These are phyloP conservation scores for Quercus alba DNA, from an alignment of 306 rosid species.

Conservation along the genomic window DNA sequence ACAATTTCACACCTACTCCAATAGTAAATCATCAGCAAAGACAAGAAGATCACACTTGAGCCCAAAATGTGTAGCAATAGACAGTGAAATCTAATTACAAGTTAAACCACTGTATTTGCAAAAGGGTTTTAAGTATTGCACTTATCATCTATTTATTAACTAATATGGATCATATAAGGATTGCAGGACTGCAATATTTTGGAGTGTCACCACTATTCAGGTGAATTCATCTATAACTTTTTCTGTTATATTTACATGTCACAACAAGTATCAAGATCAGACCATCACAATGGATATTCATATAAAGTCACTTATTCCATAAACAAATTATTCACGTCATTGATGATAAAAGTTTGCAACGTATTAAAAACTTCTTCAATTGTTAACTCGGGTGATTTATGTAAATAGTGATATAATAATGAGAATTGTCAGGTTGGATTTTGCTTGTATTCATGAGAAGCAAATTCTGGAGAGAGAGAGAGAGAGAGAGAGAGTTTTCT, in stretches of 20 bases:
- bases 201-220: neutral
- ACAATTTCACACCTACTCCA: conserved; percentile 9
- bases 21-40: conserved; percentile 4
- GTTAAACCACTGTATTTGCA: neutral
- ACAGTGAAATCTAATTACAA: neutral
- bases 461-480: too few species aligned
- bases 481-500: too few species aligned
- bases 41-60: neutral
- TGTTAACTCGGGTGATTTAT: neutral
- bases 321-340: neutral
- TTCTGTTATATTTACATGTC: neutral
- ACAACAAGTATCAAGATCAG: neutral
- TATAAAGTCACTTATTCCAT: neutral
- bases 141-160: neutral
- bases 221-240: neutral
- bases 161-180: neutral
- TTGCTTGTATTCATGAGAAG: too few species aligned
- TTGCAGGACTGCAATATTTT: neutral
- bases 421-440: neutral
- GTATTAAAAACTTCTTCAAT: neutral
- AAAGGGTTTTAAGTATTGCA: neutral
- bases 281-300: neutral
- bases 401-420: neutral
- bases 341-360: neutral
- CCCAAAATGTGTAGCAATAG: neutral